phyloP scores from a whole-genome alignment of 139 green algal genomes.

The Chlamydomonas schloesseri region DNA sequence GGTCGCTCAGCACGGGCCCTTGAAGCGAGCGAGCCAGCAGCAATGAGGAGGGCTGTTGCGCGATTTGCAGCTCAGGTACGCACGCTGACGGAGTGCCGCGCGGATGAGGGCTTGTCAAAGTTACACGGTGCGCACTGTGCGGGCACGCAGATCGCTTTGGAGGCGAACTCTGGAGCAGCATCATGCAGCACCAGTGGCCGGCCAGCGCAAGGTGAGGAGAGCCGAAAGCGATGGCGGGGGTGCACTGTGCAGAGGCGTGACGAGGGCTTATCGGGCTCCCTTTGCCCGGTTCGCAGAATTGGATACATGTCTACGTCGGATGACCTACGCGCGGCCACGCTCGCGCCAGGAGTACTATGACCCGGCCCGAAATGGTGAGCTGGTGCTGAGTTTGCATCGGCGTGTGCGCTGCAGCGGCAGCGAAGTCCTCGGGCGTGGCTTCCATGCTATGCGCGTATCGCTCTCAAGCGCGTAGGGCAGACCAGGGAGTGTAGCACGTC shows the following conservation, averaged over 20 bases:
- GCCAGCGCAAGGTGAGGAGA: not conserved
- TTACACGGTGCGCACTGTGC: no score
- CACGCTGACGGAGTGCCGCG: no score
- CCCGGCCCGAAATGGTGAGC: constrained; percentile 11
- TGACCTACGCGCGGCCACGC: not conserved
- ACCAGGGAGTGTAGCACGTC: no score
- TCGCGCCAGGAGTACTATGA: not conserved
- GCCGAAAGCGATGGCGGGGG: not conserved
- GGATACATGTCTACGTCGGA: not conserved
- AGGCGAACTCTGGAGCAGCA: not conserved
- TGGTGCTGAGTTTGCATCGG: not conserved
- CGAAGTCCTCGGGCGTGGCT: not conserved
- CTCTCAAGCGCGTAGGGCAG: no score
- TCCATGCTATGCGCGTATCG: no score
- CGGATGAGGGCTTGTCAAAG: no score
- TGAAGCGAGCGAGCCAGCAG: no score
- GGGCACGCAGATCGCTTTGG: not conserved
- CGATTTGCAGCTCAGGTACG: no score
- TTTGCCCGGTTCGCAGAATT: not conserved
- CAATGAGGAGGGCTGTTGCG: no score
- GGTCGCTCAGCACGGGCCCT: no score
- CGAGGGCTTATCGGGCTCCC: no score
- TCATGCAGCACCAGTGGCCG: constrained; percentile 23
- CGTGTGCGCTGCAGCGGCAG: not conserved
- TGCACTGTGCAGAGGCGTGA: no score